These are phyloP conservation scores for Imleria badia DNA, from an alignment of 768 basidiomycete species.

Conservation along the genomic window DNA sequence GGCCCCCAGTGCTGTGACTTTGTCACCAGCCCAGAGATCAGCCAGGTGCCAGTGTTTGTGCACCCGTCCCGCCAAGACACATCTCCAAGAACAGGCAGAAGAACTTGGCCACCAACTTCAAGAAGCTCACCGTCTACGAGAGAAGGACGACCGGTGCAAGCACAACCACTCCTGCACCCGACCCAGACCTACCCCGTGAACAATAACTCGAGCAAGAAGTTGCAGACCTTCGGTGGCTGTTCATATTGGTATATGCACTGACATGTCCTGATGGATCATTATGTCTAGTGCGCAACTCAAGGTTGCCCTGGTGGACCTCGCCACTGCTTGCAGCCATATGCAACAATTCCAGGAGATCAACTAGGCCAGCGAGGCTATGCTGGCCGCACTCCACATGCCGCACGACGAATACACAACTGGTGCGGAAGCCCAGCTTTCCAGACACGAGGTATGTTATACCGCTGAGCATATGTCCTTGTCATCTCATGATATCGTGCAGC, in stretches of 20 bases:
- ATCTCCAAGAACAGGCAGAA: slow-evolving; percentile 64
- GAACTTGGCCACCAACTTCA: slow-evolving; percentile 55
- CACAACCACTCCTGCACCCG: slow-evolving; percentile 34
- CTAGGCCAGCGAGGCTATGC: slow-evolving; percentile 75
- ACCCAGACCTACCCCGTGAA: slow-evolving; percentile 58
- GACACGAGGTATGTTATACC: slow-evolving; percentile 53
- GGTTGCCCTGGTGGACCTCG: slow-evolving; percentile 73
- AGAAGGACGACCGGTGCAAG: slow-evolving; percentile 45
- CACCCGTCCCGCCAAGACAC: too few relatives aligned
- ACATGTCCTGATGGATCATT: background rate
- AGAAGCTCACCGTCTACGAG: slow-evolving; percentile 86
- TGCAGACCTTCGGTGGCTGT: slow-evolving; percentile 64
- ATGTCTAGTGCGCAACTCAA: slow-evolving; percentile 65
- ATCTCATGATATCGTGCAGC: slow-evolving; percentile 38
- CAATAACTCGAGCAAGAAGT: slow-evolving; percentile 82
- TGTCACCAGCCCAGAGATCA: slow-evolving; percentile 95
- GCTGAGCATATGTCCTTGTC: background rate
- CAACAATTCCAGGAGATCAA: slow-evolving; percentile 88
- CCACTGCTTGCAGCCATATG: slow-evolving; percentile 66
- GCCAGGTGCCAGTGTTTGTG: too few relatives aligned
- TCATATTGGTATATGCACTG: background rate
- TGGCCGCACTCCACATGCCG: slow-evolving; percentile 64
- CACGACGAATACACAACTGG: slow-evolving; percentile 79
- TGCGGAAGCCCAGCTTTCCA: slow-evolving; percentile 66
- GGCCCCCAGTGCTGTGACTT: slow-evolving; percentile 91